Evolutionary conservation across 345 rosid genomes (phyloP).

Genomic region (Linum tenue): DNA sequence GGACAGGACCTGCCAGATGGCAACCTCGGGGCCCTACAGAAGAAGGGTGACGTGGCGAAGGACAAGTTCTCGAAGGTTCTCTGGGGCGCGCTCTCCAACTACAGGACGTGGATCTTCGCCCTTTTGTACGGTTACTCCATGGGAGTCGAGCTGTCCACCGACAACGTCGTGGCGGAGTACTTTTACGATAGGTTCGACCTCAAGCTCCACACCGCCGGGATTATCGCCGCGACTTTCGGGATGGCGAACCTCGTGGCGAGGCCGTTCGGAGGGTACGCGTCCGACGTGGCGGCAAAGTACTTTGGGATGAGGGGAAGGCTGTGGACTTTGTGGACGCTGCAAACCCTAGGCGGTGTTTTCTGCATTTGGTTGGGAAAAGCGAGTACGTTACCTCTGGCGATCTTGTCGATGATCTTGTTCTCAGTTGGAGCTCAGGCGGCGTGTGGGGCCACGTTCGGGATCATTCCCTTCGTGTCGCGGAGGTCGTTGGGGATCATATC

Average conservation of each 20-base stretch:
- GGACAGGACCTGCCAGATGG: conserved; percentile 97
- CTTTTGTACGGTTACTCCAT: conserved; percentile 79
- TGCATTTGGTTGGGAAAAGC: conserved; percentile 72
- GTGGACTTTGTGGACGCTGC: conserved; percentile 68
- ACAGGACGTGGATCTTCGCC: conserved; percentile 82
- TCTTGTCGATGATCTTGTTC: conserved; percentile 67
- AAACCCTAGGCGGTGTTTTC: conserved; percentile 62
- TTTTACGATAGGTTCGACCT: conserved; percentile 71
- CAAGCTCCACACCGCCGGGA: conserved; percentile 64
- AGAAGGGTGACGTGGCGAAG: conserved; percentile 61
- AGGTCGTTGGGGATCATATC: conserved; percentile 71
- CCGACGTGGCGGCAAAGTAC: conserved; percentile 43
- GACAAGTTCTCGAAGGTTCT: conserved; percentile 77
- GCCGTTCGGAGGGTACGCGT: conserved; percentile 65
- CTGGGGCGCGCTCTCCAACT: conserved; percentile 74
- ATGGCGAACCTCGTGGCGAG: conserved; percentile 78
- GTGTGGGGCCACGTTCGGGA: conserved; percentile 73
- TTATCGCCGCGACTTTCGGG: conserved; percentile 71
- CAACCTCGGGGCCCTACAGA: conserved; percentile 53
- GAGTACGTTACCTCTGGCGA: conserved; percentile 53
- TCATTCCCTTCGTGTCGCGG: conserved; percentile 70
- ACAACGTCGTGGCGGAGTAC: conserved; percentile 74
- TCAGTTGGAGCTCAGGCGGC: conserved; percentile 75
- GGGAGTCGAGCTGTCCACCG: conserved; percentile 80
- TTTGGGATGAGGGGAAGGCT: conserved; percentile 82